Evolutionary conservation across 805 yeast species (phyloP).

Genomic region (Ogataea degrootiae): DNA sequence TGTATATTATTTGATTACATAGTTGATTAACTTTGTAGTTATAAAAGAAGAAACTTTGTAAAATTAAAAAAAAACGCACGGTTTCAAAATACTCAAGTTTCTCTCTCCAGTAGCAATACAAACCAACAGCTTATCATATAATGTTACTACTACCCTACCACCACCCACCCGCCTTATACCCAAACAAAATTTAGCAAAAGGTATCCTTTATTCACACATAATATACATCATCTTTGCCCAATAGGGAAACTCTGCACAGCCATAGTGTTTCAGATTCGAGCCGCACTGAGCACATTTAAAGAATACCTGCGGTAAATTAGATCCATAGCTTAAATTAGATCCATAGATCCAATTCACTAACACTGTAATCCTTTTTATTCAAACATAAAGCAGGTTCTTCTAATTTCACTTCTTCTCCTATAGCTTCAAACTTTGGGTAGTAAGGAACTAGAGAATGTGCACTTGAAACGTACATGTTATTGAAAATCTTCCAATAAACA

Average conservation of each 20-base stretch:
- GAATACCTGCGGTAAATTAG: neutral
- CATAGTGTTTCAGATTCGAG: conserved; percentile 15
- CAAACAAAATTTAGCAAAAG: too few species aligned
- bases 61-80: too few species aligned
- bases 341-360: conserved; percentile 29
- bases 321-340: conserved; percentile 7
- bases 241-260: conserved; percentile 10
- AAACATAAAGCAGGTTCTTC: conserved; percentile 9
- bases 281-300: neutral
- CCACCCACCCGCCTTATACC: neutral
- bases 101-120: too few species aligned
- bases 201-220: too few species aligned
- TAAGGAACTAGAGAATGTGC: conserved; percentile 76
- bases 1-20: neutral
- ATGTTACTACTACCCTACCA: neutral
- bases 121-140: too few species aligned
- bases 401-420: conserved; percentile 18
- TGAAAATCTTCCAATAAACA: conserved; percentile 83
- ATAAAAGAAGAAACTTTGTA: too few species aligned
- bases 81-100: too few species aligned
- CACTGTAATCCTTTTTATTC: conserved; percentile 22
- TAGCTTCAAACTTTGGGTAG: conserved; percentile 56
- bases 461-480: conserved; percentile 67
- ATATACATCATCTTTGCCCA: neutral
- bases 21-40: neutral